Evolutionary conservation across 2,329 filamentous ascomycete genomes (phyloP).

Genomic region (Lecanicillium sp.): DNA sequence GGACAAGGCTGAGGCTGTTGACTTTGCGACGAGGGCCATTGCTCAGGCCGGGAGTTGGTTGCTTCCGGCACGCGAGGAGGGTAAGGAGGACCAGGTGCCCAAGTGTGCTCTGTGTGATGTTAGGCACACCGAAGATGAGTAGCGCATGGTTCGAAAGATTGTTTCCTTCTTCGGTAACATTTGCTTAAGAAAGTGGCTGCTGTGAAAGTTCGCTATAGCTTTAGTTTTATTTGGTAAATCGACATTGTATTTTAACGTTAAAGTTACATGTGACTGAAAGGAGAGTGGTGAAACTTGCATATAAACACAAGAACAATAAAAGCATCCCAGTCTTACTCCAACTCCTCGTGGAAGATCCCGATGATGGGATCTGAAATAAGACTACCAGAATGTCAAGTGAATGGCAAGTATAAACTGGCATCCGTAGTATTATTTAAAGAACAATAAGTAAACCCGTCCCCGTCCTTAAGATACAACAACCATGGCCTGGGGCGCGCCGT

Average conservation of each 20-base stretch:
- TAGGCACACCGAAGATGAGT: slow-evolving; percentile 1
- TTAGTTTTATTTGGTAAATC: not conserved
- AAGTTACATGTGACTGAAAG: too few species aligned
- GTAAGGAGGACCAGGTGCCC: slow-evolving; percentile 7
- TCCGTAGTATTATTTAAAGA: slow-evolving; percentile 3
- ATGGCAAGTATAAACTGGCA: too few species aligned
- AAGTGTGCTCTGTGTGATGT: not conserved
- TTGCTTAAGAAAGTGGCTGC: too few species aligned
- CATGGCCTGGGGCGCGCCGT: slow-evolving; percentile 36
- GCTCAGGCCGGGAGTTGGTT: slow-evolving; percentile 13
- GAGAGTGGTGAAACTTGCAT: too few species aligned
- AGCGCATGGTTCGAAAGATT: too few species aligned
- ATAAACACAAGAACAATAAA: too few species aligned
- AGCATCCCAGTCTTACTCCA: too few species aligned
- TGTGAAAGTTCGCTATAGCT: not conserved
- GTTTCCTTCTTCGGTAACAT: too few species aligned
- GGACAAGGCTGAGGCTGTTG: slow-evolving; percentile 11
- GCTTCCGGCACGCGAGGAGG: slow-evolving; percentile 10
- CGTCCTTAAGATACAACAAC: slow-evolving; percentile 23
- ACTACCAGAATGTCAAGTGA: not conserved
- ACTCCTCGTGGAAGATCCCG: too few species aligned
- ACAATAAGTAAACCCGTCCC: not conserved
- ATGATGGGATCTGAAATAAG: too few species aligned
- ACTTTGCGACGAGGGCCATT: slow-evolving; percentile 21
- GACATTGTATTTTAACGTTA: too few species aligned